Evolutionary conservation across 2,329 filamentous ascomycete genomes (phyloP).

Genomic region (Rugonectria rugulosa): DNA sequence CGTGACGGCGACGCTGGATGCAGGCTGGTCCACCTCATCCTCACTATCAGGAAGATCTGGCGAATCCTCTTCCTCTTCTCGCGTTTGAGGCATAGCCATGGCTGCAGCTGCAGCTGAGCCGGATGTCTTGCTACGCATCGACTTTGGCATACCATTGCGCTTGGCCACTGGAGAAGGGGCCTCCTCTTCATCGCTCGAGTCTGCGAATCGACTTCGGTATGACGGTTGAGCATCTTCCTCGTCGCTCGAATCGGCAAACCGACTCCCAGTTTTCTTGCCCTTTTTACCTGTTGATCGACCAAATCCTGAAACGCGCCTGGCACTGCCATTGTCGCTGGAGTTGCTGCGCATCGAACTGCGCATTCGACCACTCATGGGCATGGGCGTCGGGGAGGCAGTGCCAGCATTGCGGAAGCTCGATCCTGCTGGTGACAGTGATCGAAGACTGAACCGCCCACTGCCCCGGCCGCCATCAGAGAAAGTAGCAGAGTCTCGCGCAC

Average conservation of each 20-base stretch:
- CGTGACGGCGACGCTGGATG: slow-evolving; percentile 19
- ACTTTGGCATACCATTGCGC: slow-evolving; percentile 45
- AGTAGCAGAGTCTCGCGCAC: slow-evolving; percentile 31
- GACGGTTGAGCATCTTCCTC: slow-evolving; percentile 52
- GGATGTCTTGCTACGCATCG: slow-evolving; percentile 40
- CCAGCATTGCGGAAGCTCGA: slow-evolving; percentile 57
- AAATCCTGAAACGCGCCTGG: slow-evolving; percentile 53
- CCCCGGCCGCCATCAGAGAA: slow-evolving; percentile 40
- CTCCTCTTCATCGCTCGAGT: slow-evolving; percentile 74
- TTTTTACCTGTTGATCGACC: slow-evolving; percentile 51
- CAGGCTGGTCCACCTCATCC: slow-evolving; percentile 49
- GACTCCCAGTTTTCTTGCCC: slow-evolving; percentile 55
- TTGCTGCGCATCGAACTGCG: slow-evolving; percentile 55
- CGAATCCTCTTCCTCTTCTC: slow-evolving; percentile 59
- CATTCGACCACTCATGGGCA: slow-evolving; percentile 50
- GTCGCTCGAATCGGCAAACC: slow-evolving; percentile 77
- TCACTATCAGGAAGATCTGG: slow-evolving; percentile 69
- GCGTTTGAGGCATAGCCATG: slow-evolving; percentile 49
- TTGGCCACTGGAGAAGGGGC: slow-evolving; percentile 31
- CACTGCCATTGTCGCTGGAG: slow-evolving; percentile 46
- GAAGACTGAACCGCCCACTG: slow-evolving; percentile 73
- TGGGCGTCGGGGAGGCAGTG: slow-evolving; percentile 45
- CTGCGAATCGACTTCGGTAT: slow-evolving; percentile 67
- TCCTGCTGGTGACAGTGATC: slow-evolving; percentile 73
- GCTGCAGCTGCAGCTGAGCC: slow-evolving; percentile 45